Evolutionary conservation across 1,284 basidiomycete genomes (phyloP).

Genomic region (Malassezia cuniculi): DNA sequence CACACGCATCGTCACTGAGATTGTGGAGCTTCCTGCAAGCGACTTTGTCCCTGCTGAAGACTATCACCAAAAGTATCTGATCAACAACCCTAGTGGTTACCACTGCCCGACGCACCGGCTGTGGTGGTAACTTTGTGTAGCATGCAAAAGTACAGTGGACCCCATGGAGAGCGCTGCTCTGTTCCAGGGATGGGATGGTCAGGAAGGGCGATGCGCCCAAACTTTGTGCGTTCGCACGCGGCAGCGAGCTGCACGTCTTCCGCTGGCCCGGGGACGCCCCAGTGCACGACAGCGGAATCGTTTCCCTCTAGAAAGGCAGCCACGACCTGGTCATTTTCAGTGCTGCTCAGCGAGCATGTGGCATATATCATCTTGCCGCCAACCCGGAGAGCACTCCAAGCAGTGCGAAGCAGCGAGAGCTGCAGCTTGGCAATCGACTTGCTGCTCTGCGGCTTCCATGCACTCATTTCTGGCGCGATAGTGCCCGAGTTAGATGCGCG

Average conservation of each 20-base stretch:
- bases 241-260: too few species aligned
- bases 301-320: conserved; percentile 1
- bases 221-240: conserved; percentile 3
- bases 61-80: conserved; percentile 41
- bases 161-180: conserved; percentile 4
- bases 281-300: too few species aligned
- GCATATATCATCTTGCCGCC: conserved; percentile 6
- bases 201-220: conserved; percentile 3
- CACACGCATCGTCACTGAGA: conserved; percentile 59
- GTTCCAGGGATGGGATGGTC: too few species aligned
- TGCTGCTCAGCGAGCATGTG: conserved; percentile 6
- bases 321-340: conserved; percentile 7
- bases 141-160: conserved; percentile 7
- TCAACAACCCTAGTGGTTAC: conserved; percentile 36
- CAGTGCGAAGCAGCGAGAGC: conserved; percentile 5
- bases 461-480: conserved; percentile 5
- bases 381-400: background rate
- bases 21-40: conserved; percentile 18
- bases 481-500: background rate
- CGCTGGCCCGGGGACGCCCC: too few species aligned
- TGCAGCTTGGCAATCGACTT: conserved; percentile 4
- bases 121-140: conserved; percentile 12
- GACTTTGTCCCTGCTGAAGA: conserved; percentile 32
- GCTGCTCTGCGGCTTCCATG: conserved; percentile 6
- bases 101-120: conserved; percentile 30